phyloP scores from a whole-genome alignment of 495 filamentous ascomycete species.

The Barbatosphaeria neglecta region DNA sequence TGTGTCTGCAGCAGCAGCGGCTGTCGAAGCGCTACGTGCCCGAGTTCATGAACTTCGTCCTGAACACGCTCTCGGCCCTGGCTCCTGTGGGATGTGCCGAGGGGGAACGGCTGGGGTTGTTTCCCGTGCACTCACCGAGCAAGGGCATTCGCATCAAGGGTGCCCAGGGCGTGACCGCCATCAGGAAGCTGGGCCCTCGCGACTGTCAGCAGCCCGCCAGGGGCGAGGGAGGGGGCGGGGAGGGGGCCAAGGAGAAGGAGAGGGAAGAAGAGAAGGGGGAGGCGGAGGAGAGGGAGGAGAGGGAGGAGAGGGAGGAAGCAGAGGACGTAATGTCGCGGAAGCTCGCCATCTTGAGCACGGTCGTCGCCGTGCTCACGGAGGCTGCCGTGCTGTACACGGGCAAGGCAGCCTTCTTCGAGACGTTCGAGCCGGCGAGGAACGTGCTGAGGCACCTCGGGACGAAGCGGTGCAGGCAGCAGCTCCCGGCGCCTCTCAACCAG shows the following conservation, averaged over 20 bases:
- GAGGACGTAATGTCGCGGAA: conserved; percentile 37
- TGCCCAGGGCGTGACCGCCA: conserved; percentile 11
- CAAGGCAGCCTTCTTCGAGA: conserved; percentile 61
- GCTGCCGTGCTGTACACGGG: conserved; percentile 53
- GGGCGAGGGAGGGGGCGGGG: too few relatives aligned
- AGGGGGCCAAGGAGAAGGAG: too few relatives aligned
- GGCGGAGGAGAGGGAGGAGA: conserved; percentile 13
- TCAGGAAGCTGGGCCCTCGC: conserved; percentile 33
- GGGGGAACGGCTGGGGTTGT: conserved; percentile 32
- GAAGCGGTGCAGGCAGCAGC: conserved; percentile 37
- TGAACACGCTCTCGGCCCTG: conserved; percentile 64
- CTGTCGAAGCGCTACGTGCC: conserved; percentile 78
- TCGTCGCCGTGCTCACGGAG: conserved; percentile 42
- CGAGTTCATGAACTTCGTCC: conserved; percentile 69
- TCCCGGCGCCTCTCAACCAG: conserved; percentile 27
- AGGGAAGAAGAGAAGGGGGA: conserved; percentile 19
- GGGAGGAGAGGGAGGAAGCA: conserved; percentile 20
- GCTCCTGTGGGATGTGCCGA: conserved; percentile 37
- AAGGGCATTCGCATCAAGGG: conserved; percentile 40
- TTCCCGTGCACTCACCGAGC: conserved; percentile 50
- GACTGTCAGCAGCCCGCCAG: conserved; percentile 50
- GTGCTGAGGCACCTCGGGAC: conserved; percentile 43
- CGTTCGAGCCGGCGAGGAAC: conserved; percentile 48
- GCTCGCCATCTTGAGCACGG: conserved; percentile 44
- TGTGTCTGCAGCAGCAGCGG: conserved; percentile 69